A percentile compares a stretch with the other conserved stretches of the same genome.
Conservation (phyloP, 768 basidiomycete species). For the Auricularia sp. region DNA sequence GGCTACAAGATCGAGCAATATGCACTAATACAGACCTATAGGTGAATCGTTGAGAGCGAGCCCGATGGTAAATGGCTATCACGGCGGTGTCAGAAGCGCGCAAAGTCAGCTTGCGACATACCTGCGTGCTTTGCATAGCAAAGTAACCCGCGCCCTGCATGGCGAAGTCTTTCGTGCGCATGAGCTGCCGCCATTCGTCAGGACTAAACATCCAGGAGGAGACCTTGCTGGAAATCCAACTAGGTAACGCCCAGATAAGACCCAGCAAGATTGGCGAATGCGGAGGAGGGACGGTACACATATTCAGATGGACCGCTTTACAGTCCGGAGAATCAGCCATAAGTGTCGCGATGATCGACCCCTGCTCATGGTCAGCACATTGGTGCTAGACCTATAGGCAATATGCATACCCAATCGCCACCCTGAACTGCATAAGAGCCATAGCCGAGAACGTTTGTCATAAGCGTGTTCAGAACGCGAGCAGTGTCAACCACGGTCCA, state of each 20-base stretch:
- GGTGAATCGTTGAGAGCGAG: not conserved
- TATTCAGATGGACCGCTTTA: not conserved
- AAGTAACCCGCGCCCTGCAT: not conserved
- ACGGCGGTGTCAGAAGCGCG: not conserved
- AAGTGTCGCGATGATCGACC: not conserved
- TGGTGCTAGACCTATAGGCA: not conserved
- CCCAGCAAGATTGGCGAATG: not conserved
- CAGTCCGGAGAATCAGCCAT: not conserved
- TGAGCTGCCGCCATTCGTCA: not conserved
- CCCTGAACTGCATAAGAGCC: not conserved
- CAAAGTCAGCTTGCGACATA: not conserved
- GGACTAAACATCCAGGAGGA: not conserved
- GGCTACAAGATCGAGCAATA: not conserved
- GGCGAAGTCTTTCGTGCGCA: constrained; percentile 1
- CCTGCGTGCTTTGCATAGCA: not conserved
- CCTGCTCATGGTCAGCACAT: not conserved
- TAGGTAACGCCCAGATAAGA: not conserved
- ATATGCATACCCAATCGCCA: not conserved
- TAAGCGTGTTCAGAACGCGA: not conserved
- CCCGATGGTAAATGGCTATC: not conserved
- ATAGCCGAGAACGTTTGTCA: not conserved
- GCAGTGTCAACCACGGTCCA: not conserved
- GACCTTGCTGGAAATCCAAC: not conserved
- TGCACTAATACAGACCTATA: not conserved
- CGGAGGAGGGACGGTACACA: not conserved